Evolutionary conservation across 2,329 filamentous ascomycete species (phyloP).

Genomic region (Neurospora crassa): DNA sequence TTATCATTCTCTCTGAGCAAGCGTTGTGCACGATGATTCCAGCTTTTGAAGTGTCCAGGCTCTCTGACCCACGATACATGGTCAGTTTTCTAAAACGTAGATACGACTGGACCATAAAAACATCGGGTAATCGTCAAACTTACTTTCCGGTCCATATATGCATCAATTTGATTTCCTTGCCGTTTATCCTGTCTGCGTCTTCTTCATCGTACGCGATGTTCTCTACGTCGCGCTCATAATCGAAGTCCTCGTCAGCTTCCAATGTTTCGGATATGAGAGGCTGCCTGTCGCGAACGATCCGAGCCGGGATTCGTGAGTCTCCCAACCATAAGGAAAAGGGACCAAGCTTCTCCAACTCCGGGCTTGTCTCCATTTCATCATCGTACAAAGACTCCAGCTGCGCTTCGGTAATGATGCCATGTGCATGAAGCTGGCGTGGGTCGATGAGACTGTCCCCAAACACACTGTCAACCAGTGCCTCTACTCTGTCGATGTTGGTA

Average conservation of each 20-base stretch:
- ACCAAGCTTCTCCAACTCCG: slow-evolving; percentile 10
- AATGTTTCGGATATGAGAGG: slow-evolving; percentile 1
- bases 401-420: slow-evolving; percentile 48
- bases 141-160: slow-evolving; percentile 30
- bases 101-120: not conserved
- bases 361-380: slow-evolving; percentile 26
- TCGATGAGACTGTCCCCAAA: slow-evolving; percentile 38
- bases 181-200: slow-evolving; percentile 31
- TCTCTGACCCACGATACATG: slow-evolving; percentile 6
- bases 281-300: slow-evolving; percentile 22
- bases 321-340: slow-evolving; percentile 32
- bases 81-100: not conserved
- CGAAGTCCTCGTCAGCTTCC: slow-evolving; percentile 35
- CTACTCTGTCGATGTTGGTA: slow-evolving; percentile 26
- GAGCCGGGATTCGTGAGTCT: slow-evolving; percentile 40
- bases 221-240: slow-evolving; percentile 39
- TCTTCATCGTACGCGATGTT: slow-evolving; percentile 27
- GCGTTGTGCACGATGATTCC: slow-evolving; percentile 8
- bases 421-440: slow-evolving; percentile 40
- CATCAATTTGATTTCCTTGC: slow-evolving; percentile 31
- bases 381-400: slow-evolving; percentile 56
- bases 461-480: slow-evolving; percentile 29
- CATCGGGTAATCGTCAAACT: not conserved
- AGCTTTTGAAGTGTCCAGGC: slow-evolving; percentile 13
- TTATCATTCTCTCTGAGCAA: slow-evolving; percentile 28